Conservation (phyloP, 371 early-diverging fungal genomes). For the Mucor plumbeus region DNA sequence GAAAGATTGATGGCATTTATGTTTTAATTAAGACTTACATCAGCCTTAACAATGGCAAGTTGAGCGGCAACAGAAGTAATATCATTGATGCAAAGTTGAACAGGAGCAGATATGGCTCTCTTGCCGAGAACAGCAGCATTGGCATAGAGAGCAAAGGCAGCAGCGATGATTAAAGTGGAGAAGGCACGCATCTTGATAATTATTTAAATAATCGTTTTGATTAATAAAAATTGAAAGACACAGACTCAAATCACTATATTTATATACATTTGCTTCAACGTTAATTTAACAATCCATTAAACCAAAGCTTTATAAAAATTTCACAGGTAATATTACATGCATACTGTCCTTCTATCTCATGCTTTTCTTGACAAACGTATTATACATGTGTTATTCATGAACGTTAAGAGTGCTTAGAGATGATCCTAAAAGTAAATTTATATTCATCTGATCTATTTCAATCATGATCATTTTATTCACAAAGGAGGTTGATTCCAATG, state of each 20-base stretch:
- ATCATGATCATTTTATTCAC: neutral
- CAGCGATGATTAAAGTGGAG: conserved; percentile 6
- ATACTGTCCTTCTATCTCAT: neutral
- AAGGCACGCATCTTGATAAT: neutral
- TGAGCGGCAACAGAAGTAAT: conserved; percentile 15
- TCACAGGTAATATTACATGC: neutral
- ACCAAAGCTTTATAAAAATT: neutral
- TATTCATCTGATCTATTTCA: neutral
- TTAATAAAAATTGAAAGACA: neutral
- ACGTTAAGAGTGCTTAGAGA: neutral
- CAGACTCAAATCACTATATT: neutral
- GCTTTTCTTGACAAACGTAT: neutral
- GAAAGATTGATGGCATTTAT: neutral
- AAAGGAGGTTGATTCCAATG: neutral
- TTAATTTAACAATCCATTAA: neutral
- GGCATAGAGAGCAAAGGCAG: conserved; percentile 20
- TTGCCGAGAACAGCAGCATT: conserved; percentile 27
- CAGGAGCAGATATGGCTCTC: conserved; percentile 23
- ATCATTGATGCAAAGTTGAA: neutral
- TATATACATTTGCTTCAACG: neutral
- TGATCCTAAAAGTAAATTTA: neutral
- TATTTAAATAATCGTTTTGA: neutral
- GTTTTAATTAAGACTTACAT: neutral
- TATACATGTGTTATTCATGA: neutral
- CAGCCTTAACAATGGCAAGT: conserved; percentile 14